phyloP scores from a whole-genome alignment of 257 asterid species.

The Gynochthodes officinalis region DNA sequence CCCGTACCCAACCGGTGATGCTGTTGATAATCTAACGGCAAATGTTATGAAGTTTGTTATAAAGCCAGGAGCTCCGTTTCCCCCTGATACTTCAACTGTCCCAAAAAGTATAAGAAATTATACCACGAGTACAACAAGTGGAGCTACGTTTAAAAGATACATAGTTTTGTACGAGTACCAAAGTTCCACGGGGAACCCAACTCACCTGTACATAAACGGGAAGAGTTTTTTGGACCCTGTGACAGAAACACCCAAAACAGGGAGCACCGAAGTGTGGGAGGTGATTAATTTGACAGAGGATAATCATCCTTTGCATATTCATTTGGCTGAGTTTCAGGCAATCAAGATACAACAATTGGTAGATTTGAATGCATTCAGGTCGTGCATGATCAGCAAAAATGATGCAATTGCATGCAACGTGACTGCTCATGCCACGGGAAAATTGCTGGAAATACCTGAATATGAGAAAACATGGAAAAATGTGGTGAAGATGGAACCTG shows the following conservation, averaged over 20 bases:
- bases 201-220: conserved; percentile 11
- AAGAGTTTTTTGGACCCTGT: conserved; percentile 5
- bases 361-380: neutral
- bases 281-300: conserved; percentile 17
- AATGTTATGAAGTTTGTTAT: conserved; percentile 16
- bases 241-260: conserved; percentile 8
- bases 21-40: neutral
- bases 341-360: conserved; percentile 12
- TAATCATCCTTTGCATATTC: conserved; percentile 19
- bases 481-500: conserved; percentile 10
- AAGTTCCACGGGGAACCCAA: conserved; percentile 8
- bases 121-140: neutral
- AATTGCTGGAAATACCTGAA: neutral
- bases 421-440: conserved; percentile 7
- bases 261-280: conserved; percentile 18
- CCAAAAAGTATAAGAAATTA: neutral
- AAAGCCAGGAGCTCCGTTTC: neutral
- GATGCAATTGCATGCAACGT: conserved; percentile 19
- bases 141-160: conserved; percentile 1
- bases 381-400: conserved; percentile 14
- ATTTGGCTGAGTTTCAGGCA: conserved; percentile 18
- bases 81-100: neutral
- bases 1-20: conserved; percentile 10
- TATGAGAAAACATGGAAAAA: conserved; percentile 21
- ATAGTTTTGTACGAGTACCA: conserved; percentile 9